Conservation (phyloP, 257 asterid genomes). For the Ballota nigra region DNA sequence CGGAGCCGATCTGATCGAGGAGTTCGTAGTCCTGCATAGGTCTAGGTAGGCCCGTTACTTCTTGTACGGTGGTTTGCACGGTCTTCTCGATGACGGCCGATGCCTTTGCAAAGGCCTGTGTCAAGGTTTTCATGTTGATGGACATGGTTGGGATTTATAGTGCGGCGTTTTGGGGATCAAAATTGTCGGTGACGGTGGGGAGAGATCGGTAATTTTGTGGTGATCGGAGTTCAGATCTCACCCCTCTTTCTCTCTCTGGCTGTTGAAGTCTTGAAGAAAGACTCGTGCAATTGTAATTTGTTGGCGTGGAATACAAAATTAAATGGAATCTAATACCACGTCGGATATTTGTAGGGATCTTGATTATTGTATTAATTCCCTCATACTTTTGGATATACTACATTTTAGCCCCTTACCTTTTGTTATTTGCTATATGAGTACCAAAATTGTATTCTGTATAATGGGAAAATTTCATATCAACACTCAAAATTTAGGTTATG, state of each 20-base stretch:
- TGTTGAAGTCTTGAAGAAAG: constrained; percentile 17
- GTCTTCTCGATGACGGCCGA: constrained; percentile 97
- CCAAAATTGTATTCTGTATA: too few species aligned
- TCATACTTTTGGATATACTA: neutral
- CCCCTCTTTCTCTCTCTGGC: constrained; percentile 36
- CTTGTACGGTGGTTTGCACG: constrained; percentile 93
- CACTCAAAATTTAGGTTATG: too few species aligned
- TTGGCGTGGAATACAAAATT: constrained; percentile 21
- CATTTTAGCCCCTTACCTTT: neutral
- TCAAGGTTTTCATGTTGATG: constrained; percentile 80
- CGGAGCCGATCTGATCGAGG: constrained; percentile 90
- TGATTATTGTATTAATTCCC: neutral
- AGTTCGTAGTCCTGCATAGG: constrained; percentile 86
- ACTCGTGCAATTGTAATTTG: constrained; percentile 9
- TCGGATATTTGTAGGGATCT: constrained; percentile 9
- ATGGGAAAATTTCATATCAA: too few species aligned
- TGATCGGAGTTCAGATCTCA: constrained; percentile 49
- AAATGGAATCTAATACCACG: constrained; percentile 29
- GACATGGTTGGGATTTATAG: constrained; percentile 49
- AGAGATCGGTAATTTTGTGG: constrained; percentile 25
- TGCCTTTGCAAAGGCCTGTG: constrained; percentile 97
- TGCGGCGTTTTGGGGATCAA: constrained; percentile 9
- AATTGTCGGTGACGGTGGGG: constrained; percentile 14
- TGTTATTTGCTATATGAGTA: neutral
- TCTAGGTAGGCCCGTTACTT: constrained; percentile 87